Conservation (phyloP, 495 filamentous ascomycete genomes). For the Halenospora varia region DNA sequence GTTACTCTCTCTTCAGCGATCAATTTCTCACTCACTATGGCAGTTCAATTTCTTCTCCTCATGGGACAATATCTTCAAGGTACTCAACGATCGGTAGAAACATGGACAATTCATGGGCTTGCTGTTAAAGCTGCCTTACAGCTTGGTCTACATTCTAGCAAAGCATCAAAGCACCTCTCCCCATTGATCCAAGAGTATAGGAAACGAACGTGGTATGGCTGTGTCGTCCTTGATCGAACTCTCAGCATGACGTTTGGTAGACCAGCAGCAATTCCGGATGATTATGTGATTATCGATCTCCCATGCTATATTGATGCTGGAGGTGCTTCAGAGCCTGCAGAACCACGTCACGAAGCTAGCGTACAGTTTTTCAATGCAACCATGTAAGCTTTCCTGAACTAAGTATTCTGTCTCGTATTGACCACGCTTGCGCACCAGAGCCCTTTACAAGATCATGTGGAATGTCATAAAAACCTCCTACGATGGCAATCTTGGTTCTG, state of each 20-base stretch:
- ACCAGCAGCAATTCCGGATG: slow-evolving; percentile 33
- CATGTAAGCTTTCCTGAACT: slow-evolving; percentile 32
- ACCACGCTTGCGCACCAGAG: neutral
- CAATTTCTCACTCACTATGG: slow-evolving; percentile 4
- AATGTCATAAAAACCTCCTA: slow-evolving; percentile 29
- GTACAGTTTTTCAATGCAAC: slow-evolving; percentile 31
- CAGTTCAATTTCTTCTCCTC: slow-evolving; percentile 33
- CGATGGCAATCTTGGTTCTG: slow-evolving; percentile 31
- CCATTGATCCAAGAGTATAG: slow-evolving; percentile 31
- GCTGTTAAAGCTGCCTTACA: slow-evolving; percentile 35
- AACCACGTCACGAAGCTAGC: slow-evolving; percentile 12
- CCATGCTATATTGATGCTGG: no score
- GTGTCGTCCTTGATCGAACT: slow-evolving; percentile 36
- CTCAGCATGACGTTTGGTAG: slow-evolving; percentile 42
- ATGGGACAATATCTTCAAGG: slow-evolving; percentile 37
- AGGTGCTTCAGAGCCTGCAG: slow-evolving; percentile 29
- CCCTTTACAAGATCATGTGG: slow-evolving; percentile 20
- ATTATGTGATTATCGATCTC: no score
- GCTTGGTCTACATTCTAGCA: slow-evolving; percentile 33
- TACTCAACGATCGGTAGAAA: slow-evolving; percentile 34
- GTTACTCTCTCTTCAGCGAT: neutral
- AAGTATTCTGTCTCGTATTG: no score
- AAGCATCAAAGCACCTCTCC: slow-evolving; percentile 24
- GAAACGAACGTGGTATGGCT: slow-evolving; percentile 38
- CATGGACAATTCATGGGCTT: slow-evolving; percentile 35